Conservation (phyloP, 371 early-diverging fungal species). For the Pancytospora philotis region DNA sequence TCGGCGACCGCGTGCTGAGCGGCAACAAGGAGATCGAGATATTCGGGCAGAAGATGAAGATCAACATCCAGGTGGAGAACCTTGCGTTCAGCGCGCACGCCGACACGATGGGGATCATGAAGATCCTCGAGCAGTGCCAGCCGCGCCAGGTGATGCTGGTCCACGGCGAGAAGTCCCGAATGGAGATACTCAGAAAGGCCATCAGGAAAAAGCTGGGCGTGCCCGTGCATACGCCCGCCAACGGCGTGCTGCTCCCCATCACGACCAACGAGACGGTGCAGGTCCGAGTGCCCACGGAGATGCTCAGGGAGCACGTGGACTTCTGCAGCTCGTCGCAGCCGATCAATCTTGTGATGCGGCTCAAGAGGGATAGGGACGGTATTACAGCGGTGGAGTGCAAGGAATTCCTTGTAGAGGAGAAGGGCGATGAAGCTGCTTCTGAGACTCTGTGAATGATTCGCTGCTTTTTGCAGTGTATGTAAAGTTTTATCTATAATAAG, state of each 20-base stretch:
- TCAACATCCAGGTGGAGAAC: conserved; percentile 79
- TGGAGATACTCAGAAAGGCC: conserved; percentile 67
- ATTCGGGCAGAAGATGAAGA: conserved; percentile 68
- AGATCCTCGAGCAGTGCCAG: conserved; percentile 76
- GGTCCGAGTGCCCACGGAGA: conserved; percentile 26
- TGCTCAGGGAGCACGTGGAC: conserved; percentile 13
- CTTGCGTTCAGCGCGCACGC: conserved; percentile 95
- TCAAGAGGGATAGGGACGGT: conserved; percentile 3
- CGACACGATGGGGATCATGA: conserved; percentile 91
- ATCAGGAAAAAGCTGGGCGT: conserved; percentile 59
- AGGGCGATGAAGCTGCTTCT: conserved; percentile 4
- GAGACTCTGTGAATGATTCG: no score
- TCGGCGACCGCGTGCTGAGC: conserved; percentile 79
- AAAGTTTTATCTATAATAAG: no score
- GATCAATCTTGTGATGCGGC: conserved; percentile 7
- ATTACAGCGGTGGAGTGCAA: neutral
- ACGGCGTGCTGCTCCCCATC: conserved; percentile 38
- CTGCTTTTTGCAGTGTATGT: no score
- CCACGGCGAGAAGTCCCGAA: conserved; percentile 82
- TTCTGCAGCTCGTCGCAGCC: conserved; percentile 1
- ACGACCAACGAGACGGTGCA: conserved; percentile 24
- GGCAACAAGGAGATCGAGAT: conserved; percentile 69
- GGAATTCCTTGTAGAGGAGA: neutral
- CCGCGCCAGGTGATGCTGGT: conserved; percentile 90
- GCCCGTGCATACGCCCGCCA: conserved; percentile 38